Evolutionary conservation across 495 filamentous ascomycete species (phyloP), one percentile per base, ranked within the genome.

Genomic region (Neurospora terricola): DNA sequence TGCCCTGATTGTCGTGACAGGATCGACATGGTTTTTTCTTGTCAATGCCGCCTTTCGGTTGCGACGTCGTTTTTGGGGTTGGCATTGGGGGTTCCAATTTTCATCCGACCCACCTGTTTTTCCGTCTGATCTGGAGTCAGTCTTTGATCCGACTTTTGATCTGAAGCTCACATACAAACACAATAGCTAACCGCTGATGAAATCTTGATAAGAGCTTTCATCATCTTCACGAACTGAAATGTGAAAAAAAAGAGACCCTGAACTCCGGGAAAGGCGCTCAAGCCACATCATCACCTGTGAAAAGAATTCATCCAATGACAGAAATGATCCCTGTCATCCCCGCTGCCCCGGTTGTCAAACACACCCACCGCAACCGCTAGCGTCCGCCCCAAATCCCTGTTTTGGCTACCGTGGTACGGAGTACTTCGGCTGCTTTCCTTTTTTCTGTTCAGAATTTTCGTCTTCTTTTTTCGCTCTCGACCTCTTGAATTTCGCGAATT

Each of bases 201-300:
- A 9, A 8, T 16, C 0, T 4, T 16, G 54, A 62, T 14, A 62
- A 62, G 54, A 62, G 5, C 5, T 23, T 27, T 14, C 3, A 9
- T 62, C 42, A 45, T 21, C 42, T 7, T 45, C 3, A 8, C 18
- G 18, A 45, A 45, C 42, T 9, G 23, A 8, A 62, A 54, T 23
- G 21, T 23, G 9, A 42, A 43, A 30, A 62, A 14, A 30, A 54
- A 62, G 54, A 62, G 54, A 62, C 27, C 54, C 23, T 18, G 54
- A 34, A 62, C 12, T 62, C 23, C 54, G 27, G 42, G 48, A 21
- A 66, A 10, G 30, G 30, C 6, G 37, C 37, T 36, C 66, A 70
- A 70, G 68, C 72, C 72, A 73, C 66, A 73, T 69, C 72, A 54
- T 73, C 72, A 73, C 66, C 72, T 43, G 68, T 72, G 73, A 73